phyloP scores from a whole-genome alignment of 495 filamentous ascomycete genomes.

The Platismatia glauca region DNA sequence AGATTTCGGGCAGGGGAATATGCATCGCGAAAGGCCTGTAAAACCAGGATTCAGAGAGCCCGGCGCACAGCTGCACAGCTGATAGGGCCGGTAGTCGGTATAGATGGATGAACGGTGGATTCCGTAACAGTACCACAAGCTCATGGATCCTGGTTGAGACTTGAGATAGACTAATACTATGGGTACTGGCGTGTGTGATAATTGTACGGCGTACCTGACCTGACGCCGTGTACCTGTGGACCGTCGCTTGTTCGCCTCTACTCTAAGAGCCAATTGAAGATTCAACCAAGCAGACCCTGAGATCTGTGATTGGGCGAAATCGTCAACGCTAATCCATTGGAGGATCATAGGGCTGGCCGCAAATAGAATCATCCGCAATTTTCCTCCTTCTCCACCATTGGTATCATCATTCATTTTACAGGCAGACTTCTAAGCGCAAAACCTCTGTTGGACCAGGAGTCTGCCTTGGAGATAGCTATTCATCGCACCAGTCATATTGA shows the following conservation, averaged over 20 bases:
- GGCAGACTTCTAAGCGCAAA: neutral
- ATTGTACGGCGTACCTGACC: no score
- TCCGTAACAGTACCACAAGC: neutral
- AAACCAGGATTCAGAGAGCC: neutral
- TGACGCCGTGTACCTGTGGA: neutral
- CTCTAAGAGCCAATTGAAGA: neutral
- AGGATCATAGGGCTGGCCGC: neutral
- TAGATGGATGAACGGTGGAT: neutral
- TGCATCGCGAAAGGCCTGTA: neutral
- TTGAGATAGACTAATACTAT: no score
- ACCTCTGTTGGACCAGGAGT: neutral
- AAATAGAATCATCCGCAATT: neutral
- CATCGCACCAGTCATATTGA: neutral
- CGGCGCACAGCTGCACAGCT: neutral
- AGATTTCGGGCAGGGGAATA: neutral
- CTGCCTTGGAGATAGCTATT: neutral
- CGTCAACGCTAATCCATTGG: neutral
- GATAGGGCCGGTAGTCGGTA: neutral
- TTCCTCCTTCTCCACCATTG: neutral
- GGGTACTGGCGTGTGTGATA: no score
- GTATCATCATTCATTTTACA: neutral
- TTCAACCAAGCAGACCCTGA: no score
- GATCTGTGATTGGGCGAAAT: no score
- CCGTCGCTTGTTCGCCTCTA: constrained; percentile 10
- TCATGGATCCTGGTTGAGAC: neutral